Conservation (phyloP, 2,329 filamentous ascomycete species). For the Penicillium sp. region DNA sequence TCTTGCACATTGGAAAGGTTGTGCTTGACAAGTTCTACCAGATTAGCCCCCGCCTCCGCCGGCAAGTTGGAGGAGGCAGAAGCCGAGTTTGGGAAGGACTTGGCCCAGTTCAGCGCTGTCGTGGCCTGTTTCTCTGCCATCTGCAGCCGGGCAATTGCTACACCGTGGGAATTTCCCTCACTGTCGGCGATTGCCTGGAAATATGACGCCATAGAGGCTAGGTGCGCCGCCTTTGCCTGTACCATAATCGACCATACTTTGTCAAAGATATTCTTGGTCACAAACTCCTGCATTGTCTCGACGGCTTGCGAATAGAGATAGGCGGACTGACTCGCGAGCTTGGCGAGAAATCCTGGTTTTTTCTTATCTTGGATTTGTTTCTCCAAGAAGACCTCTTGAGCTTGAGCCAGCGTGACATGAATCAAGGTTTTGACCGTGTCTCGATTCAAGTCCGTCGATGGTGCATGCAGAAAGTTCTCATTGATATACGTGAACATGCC, state of each 20-base stretch:
- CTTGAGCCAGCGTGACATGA: slow-evolving; percentile 86
- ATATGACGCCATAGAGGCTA: slow-evolving; percentile 83
- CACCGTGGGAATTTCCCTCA: slow-evolving; percentile 79
- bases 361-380: slow-evolving; percentile 91
- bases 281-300: slow-evolving; percentile 89
- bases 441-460: slow-evolving; percentile 88
- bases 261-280: slow-evolving; percentile 84
- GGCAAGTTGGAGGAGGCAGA: slow-evolving; percentile 77
- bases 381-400: slow-evolving; percentile 94
- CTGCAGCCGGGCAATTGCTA: slow-evolving; percentile 75
- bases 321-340: slow-evolving; percentile 83
- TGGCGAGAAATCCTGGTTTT: slow-evolving; percentile 85
- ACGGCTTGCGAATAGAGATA: slow-evolving; percentile 81
- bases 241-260: slow-evolving; percentile 79
- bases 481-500: slow-evolving; percentile 99
- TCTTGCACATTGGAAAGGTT: slow-evolving; percentile 76
- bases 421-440: slow-evolving; percentile 96
- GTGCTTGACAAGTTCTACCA: slow-evolving; percentile 78
- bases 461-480: slow-evolving; percentile 96
- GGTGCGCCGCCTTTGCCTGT: slow-evolving; percentile 69
- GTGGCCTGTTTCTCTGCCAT: slow-evolving; percentile 71
- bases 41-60: slow-evolving; percentile 65
- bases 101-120: slow-evolving; percentile 70
- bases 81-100: slow-evolving; percentile 71
- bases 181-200: slow-evolving; percentile 89